Evolutionary conservation across 306 rosid species (phyloP).

Genomic region (Boehmeria nivea): DNA sequence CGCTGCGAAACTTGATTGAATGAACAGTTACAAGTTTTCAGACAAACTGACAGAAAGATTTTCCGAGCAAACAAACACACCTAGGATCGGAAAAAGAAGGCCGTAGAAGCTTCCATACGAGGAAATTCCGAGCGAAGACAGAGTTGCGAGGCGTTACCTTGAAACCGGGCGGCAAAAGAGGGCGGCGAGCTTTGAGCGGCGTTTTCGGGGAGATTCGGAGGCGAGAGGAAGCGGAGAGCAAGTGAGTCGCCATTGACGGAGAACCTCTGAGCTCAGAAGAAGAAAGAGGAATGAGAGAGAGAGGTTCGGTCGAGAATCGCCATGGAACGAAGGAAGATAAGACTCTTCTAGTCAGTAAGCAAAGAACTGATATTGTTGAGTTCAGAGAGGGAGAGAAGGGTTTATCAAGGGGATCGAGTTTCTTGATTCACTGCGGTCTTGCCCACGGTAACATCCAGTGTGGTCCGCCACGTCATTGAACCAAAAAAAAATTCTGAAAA

Average conservation of each 20-base stretch:
- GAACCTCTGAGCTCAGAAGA: not conserved
- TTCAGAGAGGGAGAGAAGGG: not conserved
- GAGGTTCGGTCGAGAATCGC: constrained; percentile 14
- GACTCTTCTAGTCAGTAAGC: no score
- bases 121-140: not conserved
- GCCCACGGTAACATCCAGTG: not conserved
- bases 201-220: constrained; percentile 32
- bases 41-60: not conserved
- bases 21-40: no score
- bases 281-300: not conserved
- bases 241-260: constrained; percentile 43
- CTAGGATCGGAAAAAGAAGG: not conserved
- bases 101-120: not conserved
- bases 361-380: not conserved
- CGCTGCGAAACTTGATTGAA: no score
- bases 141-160: constrained; percentile 34
- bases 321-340: constrained; percentile 15
- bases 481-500: no score
- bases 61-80: constrained; percentile 2
- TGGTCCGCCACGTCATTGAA: no score
- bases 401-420: not conserved
- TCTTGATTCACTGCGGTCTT: not conserved
- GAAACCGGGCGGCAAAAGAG: constrained; percentile 23
- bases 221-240: constrained; percentile 41
- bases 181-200: constrained; percentile 18